phyloP scores from a whole-genome alignment of 2,329 filamentous ascomycete genomes.

The Beauveria caledonica region DNA sequence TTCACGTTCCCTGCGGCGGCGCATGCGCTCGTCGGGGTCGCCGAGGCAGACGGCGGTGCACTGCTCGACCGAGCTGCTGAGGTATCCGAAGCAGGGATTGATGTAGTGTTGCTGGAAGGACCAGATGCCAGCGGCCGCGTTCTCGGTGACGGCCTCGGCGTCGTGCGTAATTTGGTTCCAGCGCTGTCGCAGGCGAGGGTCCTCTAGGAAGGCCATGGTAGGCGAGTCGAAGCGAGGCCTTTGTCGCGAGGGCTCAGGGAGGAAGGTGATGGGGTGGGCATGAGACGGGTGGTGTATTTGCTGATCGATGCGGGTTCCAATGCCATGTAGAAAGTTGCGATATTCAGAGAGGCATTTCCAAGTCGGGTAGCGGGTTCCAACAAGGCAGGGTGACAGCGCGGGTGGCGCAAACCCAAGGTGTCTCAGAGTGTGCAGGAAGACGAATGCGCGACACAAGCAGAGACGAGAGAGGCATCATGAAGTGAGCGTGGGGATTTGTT shows the following conservation, averaged over 20 bases:
- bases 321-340: background rate
- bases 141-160: constrained; percentile 81
- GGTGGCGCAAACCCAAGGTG: constrained; percentile 2
- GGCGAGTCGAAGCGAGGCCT: constrained; percentile 1
- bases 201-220: constrained; percentile 56
- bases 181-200: constrained; percentile 84
- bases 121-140: constrained; percentile 86
- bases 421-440: constrained; percentile 7
- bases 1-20: constrained; percentile 58
- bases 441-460: background rate
- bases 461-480: background rate
- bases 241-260: constrained; percentile 5
- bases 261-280: background rate
- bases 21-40: constrained; percentile 63
- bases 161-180: constrained; percentile 91
- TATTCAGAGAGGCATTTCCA: background rate
- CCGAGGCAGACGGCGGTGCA: constrained; percentile 65
- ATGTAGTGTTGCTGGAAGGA: constrained; percentile 81
- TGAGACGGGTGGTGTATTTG: background rate
- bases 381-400: background rate
- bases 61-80: constrained; percentile 60
- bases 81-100: constrained; percentile 64
- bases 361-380: background rate
- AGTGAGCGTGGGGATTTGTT: background rate
- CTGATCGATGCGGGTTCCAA: background rate